Evolutionary conservation across 192 early-diverging fungal species (phyloP).

Genomic region (Rhizophagus sp.): DNA sequence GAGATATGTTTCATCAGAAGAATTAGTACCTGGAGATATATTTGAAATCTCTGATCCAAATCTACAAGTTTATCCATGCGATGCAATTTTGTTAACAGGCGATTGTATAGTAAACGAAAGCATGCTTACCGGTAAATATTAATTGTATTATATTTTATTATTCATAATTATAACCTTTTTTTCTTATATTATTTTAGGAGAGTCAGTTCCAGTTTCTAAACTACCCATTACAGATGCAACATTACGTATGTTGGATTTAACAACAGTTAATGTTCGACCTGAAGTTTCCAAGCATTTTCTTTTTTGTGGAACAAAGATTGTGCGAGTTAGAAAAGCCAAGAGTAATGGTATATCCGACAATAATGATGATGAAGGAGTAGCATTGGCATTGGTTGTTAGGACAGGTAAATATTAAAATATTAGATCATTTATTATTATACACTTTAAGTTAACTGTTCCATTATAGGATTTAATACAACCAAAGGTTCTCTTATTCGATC

Average conservation of each 20-base stretch:
- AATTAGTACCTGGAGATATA: conserved; percentile 96
- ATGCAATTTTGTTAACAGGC: conserved; percentile 88
- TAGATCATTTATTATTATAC: background rate
- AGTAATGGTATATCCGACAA: conserved; percentile 40
- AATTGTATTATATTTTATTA: background rate
- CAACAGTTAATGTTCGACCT: conserved; percentile 68
- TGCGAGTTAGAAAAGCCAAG: conserved; percentile 68
- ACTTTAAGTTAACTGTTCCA: background rate
- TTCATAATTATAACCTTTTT: background rate
- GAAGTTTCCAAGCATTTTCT: conserved; percentile 85
- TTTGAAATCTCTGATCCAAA: conserved; percentile 75
- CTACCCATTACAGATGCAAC: conserved; percentile 68
- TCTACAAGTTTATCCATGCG: conserved; percentile 79
- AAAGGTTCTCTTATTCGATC: conserved; percentile 94
- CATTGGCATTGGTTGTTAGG: conserved; percentile 83
- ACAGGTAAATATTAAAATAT: conserved; percentile 47
- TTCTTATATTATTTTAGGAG: conserved; percentile 53
- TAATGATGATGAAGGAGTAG: conserved; percentile 42
- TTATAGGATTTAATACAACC: conserved; percentile 85
- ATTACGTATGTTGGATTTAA: conserved; percentile 65
- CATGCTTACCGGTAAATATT: conserved; percentile 74
- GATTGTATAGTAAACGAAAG: conserved; percentile 98
- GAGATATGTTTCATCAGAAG: conserved; percentile 57
- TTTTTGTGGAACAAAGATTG: conserved; percentile 91
- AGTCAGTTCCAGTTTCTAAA: conserved; percentile 94